These are phyloP conservation scores for Flueggea neowawraea DNA, from an alignment of 441 rosid genomes.

Conservation along the genomic window DNA sequence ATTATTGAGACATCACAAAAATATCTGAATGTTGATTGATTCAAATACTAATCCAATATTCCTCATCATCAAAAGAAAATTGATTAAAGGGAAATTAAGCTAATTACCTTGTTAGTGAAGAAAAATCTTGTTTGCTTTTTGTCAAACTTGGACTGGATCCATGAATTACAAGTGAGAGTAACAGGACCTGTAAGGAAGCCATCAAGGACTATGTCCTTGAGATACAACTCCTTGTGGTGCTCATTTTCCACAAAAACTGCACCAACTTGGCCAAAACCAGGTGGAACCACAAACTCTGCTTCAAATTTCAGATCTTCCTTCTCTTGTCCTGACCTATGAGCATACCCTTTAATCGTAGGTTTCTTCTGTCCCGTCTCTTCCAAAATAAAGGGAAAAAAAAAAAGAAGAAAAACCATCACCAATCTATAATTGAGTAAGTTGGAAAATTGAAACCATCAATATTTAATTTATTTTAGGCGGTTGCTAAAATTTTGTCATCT, in stretches of 20 bases:
- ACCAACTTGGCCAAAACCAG: constrained; percentile 55
- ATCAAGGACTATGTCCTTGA: constrained; percentile 44
- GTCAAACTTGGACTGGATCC: constrained; percentile 51
- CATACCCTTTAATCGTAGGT: constrained; percentile 40
- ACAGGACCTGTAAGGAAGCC: constrained; percentile 34
- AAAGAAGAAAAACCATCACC: too few species aligned
- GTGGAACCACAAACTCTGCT: constrained; percentile 41
- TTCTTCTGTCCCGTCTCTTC: constrained; percentile 39
- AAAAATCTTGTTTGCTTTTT: constrained; percentile 45
- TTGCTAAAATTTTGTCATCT: too few species aligned
- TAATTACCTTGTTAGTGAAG: constrained; percentile 52
- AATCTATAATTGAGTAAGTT: too few species aligned
- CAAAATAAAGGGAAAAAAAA: too few species aligned
- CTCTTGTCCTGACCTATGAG: constrained; percentile 25
- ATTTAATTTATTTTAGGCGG: too few species aligned
- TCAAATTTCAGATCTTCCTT: constrained; percentile 34
- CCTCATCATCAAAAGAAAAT: too few species aligned
- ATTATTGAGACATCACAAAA: too few species aligned
- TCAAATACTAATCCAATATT: too few species aligned
- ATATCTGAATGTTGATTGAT: too few species aligned
- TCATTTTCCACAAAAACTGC: constrained; percentile 61
- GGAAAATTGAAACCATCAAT: too few species aligned
- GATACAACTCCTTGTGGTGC: constrained; percentile 51
- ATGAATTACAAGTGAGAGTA: constrained; percentile 43
- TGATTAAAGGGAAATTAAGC: too few species aligned